Evolutionary conservation across 176 grass and related monocot species (phyloP), one percentile per base, ranked within the genome.

Genomic region (Phragmites australis): DNA sequence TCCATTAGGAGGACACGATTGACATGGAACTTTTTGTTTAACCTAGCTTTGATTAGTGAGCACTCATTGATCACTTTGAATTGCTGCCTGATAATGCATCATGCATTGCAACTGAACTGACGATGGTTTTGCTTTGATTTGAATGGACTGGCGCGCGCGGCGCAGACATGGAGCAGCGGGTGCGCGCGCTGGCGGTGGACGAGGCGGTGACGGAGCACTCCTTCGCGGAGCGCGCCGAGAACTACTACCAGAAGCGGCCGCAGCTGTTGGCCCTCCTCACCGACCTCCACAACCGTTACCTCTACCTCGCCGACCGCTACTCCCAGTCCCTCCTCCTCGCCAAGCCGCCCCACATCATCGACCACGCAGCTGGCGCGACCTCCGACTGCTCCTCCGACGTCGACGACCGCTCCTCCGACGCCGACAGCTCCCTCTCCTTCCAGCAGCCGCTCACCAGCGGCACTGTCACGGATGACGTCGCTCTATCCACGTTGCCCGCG

Each of bases 231-330:
- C 72, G 95, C 57, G 95, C 95, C 0, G 92, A 94, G 57, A 88
- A 89, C 80, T 94, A 98, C 85, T 98, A 98, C 80, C 65, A 88
- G 44, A 78, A 90, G 68, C 83, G 92, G 22, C 95, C 95, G 16
- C 95, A 98, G 69, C 90, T 98, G 69, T 79, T 94, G 17, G 71
- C 95, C 32, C 92, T 98, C 0, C 95, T 98, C 77, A 72, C 82
- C 63, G 92, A 98, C 65, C 92, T 98, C 69, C 88, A 91, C 88
- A 82, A 83, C 81, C 95, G 93, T 53, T 98, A 98, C 90, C 86
- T 94, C 86, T 94, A 85, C 95, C 90, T 98, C 51, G 95, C 95
- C 47, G 92, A 98, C 69, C 90, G 92, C 41, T 98, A 98, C 95
- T 68, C 88, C 29, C 92, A 93, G 73, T 83, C 90, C 6, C 73